Conservation (phyloP, 2,329 filamentous ascomycete genomes). For the Pyrenophora teres region DNA sequence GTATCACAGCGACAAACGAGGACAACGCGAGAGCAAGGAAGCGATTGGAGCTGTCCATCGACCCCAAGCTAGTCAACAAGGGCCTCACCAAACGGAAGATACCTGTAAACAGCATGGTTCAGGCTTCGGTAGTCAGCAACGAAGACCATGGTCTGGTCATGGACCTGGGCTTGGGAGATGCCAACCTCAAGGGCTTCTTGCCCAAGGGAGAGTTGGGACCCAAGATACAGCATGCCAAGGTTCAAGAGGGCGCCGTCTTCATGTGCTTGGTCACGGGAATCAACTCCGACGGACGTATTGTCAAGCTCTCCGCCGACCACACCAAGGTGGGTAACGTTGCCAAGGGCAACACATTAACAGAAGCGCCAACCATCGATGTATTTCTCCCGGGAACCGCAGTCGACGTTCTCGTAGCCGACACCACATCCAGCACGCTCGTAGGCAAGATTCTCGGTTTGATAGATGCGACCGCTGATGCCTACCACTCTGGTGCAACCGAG, state of each 20-base stretch:
- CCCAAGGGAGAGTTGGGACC: conserved; percentile 79
- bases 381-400: conserved; percentile 92
- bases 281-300: conserved; percentile 76
- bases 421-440: conserved; percentile 72
- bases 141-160: conserved; percentile 95
- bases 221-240: conserved; percentile 64
- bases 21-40: conserved; percentile 72
- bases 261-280: conserved; percentile 80
- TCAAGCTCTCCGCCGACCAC: conserved; percentile 80
- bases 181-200: conserved; percentile 78
- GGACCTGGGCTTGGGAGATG: conserved; percentile 78
- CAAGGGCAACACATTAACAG: conserved; percentile 67
- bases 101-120: conserved; percentile 75
- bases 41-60: conserved; percentile 84
- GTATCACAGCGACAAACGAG: conserved; percentile 77
- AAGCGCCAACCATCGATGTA: conserved; percentile 84
- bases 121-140: conserved; percentile 87
- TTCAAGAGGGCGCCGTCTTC: conserved; percentile 83
- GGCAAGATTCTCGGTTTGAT: conserved; percentile 93
- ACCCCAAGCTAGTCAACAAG: conserved; percentile 77
- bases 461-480: conserved; percentile 85
- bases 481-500: conserved; percentile 81
- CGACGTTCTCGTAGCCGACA: conserved; percentile 80
- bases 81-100: conserved; percentile 74
- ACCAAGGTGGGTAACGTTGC: conserved; percentile 70